Evolutionary conservation across 805 yeast genomes (phyloP), one percentile per base, ranked within the genome.

Genomic region (Kuraishia hungarica): DNA sequence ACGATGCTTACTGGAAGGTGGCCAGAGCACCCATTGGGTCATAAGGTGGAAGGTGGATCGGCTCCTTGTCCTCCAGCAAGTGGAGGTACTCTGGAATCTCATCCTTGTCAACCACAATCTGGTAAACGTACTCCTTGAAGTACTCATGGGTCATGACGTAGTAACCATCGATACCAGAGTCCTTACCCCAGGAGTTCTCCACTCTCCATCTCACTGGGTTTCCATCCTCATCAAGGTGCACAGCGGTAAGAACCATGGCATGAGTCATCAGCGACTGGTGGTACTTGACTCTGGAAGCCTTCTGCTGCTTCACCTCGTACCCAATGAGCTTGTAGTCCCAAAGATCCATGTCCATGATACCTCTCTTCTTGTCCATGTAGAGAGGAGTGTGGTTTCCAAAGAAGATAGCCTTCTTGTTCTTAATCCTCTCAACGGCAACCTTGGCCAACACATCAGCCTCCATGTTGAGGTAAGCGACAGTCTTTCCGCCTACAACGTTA

Each of bases 381-480:
- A 86, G 84, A 23, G 93, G 94, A n/a, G 92, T 89, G 68, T 89
- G 96, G 19, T 92, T 84, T 13, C 96, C 96, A 65, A 89, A 90
- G 74, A 89, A 90, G 6, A 90, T 89, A 0, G 96, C 86, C 72
- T 86, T 86, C 70, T 87, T 84, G 58, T 74, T 76, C 71, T 85
- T 79, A 64, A 89, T 78, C 71, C 89, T 81, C 10, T 43, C 61
- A n/a, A 51, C 53, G n/a, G 56, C 52, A 10, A 39, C 52, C 48
- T 10, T 28, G 29, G 55, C 47, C 21, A 48, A 43, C 21, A 8
- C 39, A 17, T 48, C 50, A 28, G 23, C 39, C 24, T 53, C 55
- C 35, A 49, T 23, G 49, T 53, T 53, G 62, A 89, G 77, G 66
- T 89, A 89, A 51, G 79, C 75, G 39, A 89, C 89, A 43, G 80